Conservation (phyloP, 139 green algal genomes). For the Haematococcus sp. region DNA sequence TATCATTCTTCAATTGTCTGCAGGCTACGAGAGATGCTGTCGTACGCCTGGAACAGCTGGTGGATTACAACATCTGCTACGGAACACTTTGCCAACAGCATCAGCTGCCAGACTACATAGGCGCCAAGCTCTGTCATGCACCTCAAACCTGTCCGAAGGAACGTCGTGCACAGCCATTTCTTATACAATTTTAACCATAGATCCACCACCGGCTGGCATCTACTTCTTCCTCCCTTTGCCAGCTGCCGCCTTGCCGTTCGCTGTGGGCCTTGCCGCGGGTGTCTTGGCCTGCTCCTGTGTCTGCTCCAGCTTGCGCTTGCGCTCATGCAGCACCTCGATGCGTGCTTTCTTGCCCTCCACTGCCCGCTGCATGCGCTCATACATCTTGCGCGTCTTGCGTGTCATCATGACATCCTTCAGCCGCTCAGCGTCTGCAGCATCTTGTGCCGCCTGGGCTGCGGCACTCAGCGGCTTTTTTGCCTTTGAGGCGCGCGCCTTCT, state of each 20-base stretch:
- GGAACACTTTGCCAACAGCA: too few species aligned
- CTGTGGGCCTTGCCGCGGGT: too few species aligned
- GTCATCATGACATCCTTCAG: conserved; percentile 92
- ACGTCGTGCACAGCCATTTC: too few species aligned
- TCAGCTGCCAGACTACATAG: too few species aligned
- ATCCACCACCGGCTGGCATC: too few species aligned
- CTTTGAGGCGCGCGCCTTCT: conserved; percentile 3
- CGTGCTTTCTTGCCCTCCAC: conserved; percentile 56
- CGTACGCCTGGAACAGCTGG: too few species aligned
- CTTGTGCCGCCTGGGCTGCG: neutral
- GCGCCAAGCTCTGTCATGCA: too few species aligned
- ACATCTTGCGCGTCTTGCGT: conserved; percentile 85
- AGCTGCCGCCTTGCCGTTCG: neutral
- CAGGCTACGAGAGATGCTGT: too few species aligned
- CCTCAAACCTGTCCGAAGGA: too few species aligned
- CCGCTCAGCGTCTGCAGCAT: conserved; percentile 46
- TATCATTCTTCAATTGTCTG: too few species aligned
- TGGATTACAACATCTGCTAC: too few species aligned
- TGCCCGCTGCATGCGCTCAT: conserved; percentile 73
- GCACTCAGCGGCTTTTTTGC: neutral
- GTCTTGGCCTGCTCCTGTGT: neutral
- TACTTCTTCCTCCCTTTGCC: neutral
- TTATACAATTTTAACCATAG: too few species aligned
- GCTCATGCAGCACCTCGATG: conserved; percentile 53
- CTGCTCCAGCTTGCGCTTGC: conserved; percentile 16